phyloP scores from a whole-genome alignment of 2,329 filamentous ascomycete species.

The Fusarium buharicum region DNA sequence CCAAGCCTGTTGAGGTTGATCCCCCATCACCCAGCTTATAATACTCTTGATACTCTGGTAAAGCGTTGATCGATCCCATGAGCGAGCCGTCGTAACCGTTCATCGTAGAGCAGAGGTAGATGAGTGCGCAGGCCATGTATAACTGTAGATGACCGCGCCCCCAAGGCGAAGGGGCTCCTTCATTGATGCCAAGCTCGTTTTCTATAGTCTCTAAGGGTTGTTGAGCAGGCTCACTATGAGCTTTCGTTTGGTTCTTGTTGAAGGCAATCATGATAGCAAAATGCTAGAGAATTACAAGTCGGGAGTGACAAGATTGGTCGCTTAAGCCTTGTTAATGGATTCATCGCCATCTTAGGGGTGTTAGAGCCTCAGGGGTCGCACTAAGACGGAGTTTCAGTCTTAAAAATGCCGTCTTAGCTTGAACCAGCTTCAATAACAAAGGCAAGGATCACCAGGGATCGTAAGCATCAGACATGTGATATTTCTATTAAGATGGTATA shows the following conservation, averaged over 20 bases:
- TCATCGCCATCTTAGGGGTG: too few relatives aligned
- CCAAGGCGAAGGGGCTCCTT: constrained; percentile 2
- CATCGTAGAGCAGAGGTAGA: constrained; percentile 55
- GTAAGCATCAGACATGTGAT: too few relatives aligned
- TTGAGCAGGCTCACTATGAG: not conserved
- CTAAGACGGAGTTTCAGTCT: too few relatives aligned
- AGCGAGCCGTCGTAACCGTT: constrained; percentile 56
- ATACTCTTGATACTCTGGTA: constrained; percentile 34
- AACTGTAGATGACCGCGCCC: constrained; percentile 23
- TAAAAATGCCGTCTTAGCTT: too few relatives aligned
- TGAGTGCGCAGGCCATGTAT: constrained; percentile 24
- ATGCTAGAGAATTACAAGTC: too few relatives aligned
- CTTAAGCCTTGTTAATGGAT: too few relatives aligned
- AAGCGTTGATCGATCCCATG: constrained; percentile 57
- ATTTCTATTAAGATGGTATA: too few relatives aligned
- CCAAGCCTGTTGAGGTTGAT: constrained; percentile 54
- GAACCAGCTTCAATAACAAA: too few relatives aligned
- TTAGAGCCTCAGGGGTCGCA: too few relatives aligned
- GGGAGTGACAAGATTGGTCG: not conserved
- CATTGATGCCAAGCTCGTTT: not conserved
- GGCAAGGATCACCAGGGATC: too few relatives aligned
- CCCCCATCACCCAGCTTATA: constrained; percentile 39
- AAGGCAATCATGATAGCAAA: too few relatives aligned
- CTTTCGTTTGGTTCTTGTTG: not conserved
- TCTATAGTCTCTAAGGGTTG: not conserved